These are phyloP conservation scores for Eimeria acervulina DNA, from an alignment of 169 alveolate genomes.

Conservation along the genomic window DNA sequence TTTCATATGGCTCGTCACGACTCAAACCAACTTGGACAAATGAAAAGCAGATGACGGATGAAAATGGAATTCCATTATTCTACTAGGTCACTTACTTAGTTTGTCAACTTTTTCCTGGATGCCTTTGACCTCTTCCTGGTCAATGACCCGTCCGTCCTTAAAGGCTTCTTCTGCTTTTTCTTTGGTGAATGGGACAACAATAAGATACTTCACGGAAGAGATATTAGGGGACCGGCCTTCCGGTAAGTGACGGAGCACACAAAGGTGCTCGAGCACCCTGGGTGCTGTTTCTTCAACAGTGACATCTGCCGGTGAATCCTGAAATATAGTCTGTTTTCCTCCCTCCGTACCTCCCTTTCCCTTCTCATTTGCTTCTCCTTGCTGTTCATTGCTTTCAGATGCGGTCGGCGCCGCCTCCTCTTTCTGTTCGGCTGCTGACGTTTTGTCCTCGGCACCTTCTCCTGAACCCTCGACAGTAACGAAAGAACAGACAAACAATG, in stretches of 20 bases:
- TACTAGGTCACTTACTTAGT: conserved; percentile 2
- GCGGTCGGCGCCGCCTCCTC: conserved; percentile 1
- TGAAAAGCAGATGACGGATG: background rate
- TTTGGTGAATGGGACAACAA: conserved; percentile 12
- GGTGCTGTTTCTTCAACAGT: background rate
- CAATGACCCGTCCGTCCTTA: conserved; percentile 47
- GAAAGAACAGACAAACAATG: background rate
- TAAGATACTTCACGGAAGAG: background rate
- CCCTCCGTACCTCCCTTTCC: background rate
- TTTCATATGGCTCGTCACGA: background rate
- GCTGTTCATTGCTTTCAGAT: background rate
- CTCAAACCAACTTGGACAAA: background rate
- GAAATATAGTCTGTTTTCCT: background rate
- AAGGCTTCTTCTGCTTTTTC: conserved; percentile 38
- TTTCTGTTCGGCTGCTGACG: background rate
- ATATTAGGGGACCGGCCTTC: conserved; percentile 61
- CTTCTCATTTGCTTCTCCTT: background rate
- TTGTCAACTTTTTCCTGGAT: conserved; percentile 32
- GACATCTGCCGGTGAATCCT: background rate
- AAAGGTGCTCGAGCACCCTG: conserved; percentile 10
- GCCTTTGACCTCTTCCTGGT: background rate
- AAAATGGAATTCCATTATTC: background rate
- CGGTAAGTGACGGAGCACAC: conserved; percentile 14
- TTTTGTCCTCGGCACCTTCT: background rate
- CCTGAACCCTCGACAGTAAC: background rate